Conservation (phyloP, 2,329 filamentous ascomycete species). For the Didymella segeticola region DNA sequence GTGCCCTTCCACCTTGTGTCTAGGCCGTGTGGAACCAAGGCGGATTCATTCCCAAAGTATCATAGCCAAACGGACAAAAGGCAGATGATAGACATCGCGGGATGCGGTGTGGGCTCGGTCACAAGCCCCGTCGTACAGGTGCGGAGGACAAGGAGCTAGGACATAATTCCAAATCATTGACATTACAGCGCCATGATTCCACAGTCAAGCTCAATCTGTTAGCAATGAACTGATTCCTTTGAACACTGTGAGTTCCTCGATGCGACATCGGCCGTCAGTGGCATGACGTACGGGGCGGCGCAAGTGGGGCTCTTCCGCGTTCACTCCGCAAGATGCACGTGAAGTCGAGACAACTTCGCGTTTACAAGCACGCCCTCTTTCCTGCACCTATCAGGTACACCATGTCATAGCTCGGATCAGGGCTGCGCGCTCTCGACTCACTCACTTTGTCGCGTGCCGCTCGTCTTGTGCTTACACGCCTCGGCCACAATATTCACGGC, state of each 20-base stretch:
- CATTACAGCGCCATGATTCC: neutral
- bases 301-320: constrained; percentile 6
- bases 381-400: neutral
- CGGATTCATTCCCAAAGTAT: neutral
- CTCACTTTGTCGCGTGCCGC: neutral
- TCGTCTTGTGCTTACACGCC: neutral
- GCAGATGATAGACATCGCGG: neutral
- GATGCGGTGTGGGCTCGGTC: neutral
- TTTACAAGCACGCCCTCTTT: neutral
- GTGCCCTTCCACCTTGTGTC: constrained; percentile 3
- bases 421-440: neutral
- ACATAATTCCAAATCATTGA: constrained; percentile 12
- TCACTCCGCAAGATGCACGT: constrained; percentile 23
- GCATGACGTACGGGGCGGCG: neutral
- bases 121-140: neutral
- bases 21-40: constrained; percentile 1
- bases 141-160: neutral
- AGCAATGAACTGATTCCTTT: neutral
- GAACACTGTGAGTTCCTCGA: neutral
- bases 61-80: constrained; percentile 9
- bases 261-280: neutral
- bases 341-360: constrained; percentile 30
- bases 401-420: neutral
- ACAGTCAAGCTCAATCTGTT: neutral
- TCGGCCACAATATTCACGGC: constrained; percentile 18